These are phyloP conservation scores for Hylodesmum podocarpum DNA, from an alignment of 306 rosid species.

Conservation along the genomic window DNA sequence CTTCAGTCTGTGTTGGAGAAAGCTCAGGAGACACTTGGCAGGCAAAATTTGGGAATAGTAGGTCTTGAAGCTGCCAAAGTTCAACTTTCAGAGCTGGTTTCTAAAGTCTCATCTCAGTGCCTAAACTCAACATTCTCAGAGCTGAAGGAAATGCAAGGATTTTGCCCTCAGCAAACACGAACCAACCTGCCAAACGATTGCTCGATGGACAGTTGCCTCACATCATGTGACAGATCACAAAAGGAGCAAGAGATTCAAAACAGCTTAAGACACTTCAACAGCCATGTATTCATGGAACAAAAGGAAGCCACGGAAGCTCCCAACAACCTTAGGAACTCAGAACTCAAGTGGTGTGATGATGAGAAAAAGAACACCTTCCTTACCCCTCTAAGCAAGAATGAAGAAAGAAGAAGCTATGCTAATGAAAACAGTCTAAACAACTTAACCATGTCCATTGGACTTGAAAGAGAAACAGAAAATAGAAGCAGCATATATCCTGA, in stretches of 20 bases:
- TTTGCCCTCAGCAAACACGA: constrained; percentile 47
- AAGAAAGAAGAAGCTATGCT: constrained; percentile 42
- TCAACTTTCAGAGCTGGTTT: constrained; percentile 82
- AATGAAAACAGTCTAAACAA: constrained; percentile 41
- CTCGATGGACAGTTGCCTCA: constrained; percentile 82
- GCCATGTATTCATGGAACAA: constrained; percentile 44
- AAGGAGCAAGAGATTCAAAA: constrained; percentile 66
- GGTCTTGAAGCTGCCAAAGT: constrained; percentile 94
- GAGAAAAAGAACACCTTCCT: constrained; percentile 42
- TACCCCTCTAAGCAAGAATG: constrained; percentile 36
- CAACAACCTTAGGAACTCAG: constrained; percentile 12
- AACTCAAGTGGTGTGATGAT: constrained; percentile 46
- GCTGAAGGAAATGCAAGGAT: constrained; percentile 54
- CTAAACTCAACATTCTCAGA: constrained; percentile 70
- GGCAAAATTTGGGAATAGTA: constrained; percentile 71
- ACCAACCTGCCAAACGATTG: constrained; percentile 58
- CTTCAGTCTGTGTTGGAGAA: constrained; percentile 87
- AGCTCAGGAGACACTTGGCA: constrained; percentile 91
- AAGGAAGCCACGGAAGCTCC: constrained; percentile 41
- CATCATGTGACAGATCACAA: constrained; percentile 70
- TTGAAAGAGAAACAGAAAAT: constrained; percentile 48
- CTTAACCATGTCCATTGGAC: constrained; percentile 64
- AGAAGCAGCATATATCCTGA: constrained; percentile 29
- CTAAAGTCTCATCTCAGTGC: constrained; percentile 84
- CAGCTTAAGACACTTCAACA: constrained; percentile 44